Percentiles rank a stretch among this genome's conserved stretches.
Conservation (phyloP, 805 yeast species). For the Lachancea dasiensis region DNA sequence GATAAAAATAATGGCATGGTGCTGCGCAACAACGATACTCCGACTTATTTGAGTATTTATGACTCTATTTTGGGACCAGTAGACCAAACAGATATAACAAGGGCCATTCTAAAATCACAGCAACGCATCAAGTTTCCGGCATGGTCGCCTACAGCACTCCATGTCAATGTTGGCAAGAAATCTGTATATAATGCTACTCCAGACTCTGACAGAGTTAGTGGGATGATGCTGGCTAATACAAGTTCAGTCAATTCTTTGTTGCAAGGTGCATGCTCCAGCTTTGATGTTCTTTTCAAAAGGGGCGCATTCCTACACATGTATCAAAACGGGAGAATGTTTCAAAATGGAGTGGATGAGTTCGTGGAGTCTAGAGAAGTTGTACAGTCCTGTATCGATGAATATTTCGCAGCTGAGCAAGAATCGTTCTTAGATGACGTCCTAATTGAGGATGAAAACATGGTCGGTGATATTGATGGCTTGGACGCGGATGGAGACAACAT, state of each 20-base stretch:
- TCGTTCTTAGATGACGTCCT: slow-evolving; percentile 35
- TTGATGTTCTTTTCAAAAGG: slow-evolving; percentile 70
- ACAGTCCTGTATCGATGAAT: slow-evolving; percentile 69
- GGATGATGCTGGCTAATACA: slow-evolving; percentile 78
- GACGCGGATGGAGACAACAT: slow-evolving; percentile 30
- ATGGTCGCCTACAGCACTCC: slow-evolving; percentile 76
- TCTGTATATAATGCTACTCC: slow-evolving; percentile 46
- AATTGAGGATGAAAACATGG: slow-evolving; percentile 34
- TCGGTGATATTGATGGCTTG: slow-evolving; percentile 20
- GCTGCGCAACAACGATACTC: slow-evolving; percentile 36
- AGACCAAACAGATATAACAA: slow-evolving; percentile 67
- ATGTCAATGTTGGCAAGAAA: slow-evolving; percentile 67
- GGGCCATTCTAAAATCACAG: slow-evolving; percentile 58
- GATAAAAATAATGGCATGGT: slow-evolving; percentile 78
- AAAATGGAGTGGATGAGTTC: slow-evolving; percentile 55
- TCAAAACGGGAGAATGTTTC: slow-evolving; percentile 38
- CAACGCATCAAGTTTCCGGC: slow-evolving; percentile 73
- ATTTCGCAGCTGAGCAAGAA: slow-evolving; percentile 62
- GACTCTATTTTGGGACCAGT: slow-evolving; percentile 59
- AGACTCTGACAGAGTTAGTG: slow-evolving; percentile 52
- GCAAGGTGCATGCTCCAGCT: slow-evolving; percentile 62
- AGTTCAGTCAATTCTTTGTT: slow-evolving; percentile 68
- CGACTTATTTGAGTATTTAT: slow-evolving; percentile 60
- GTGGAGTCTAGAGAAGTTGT: slow-evolving; percentile 72
- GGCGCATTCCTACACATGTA: slow-evolving; percentile 83